Conservation (phyloP, 2,329 filamentous ascomycete genomes). For the Celoporthe dispersa region DNA sequence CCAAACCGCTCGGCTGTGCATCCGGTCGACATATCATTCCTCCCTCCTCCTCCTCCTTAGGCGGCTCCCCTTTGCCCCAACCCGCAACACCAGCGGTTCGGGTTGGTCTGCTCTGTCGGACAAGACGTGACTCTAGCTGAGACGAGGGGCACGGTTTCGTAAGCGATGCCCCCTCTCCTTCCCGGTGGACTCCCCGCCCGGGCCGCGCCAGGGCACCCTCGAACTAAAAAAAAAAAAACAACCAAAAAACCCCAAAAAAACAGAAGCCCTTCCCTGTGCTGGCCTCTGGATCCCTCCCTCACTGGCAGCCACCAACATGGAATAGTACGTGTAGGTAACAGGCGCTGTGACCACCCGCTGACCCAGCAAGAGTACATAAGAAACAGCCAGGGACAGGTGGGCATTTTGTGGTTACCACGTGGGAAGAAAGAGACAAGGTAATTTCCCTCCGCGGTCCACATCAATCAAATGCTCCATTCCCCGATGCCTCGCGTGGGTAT, state of each 20-base stretch:
- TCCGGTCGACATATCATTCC: background rate
- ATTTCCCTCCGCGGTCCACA: background rate
- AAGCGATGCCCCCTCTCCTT: background rate
- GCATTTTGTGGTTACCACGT: background rate
- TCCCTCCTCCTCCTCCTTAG: background rate
- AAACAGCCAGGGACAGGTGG: background rate
- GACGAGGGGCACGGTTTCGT: background rate
- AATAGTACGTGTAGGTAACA: constrained; percentile 2
- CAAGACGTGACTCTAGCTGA: background rate
- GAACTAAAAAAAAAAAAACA: background rate
- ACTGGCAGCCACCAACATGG: background rate
- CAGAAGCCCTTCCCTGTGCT: background rate
- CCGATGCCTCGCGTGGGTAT: background rate
- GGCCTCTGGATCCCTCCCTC: background rate
- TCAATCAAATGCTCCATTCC: background rate
- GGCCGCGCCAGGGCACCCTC: background rate
- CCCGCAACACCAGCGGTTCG: background rate
- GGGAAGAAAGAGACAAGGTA: constrained; percentile 2
- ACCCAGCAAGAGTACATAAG: background rate
- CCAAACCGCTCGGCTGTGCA: background rate
- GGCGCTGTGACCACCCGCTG: background rate
- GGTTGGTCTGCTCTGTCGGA: background rate
- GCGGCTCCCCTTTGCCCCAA: background rate
- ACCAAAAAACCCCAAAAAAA: too few species aligned
- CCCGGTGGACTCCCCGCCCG: background rate